Conservation (phyloP, 805 yeast genomes). For the Myxozyma mucilagina region DNA sequence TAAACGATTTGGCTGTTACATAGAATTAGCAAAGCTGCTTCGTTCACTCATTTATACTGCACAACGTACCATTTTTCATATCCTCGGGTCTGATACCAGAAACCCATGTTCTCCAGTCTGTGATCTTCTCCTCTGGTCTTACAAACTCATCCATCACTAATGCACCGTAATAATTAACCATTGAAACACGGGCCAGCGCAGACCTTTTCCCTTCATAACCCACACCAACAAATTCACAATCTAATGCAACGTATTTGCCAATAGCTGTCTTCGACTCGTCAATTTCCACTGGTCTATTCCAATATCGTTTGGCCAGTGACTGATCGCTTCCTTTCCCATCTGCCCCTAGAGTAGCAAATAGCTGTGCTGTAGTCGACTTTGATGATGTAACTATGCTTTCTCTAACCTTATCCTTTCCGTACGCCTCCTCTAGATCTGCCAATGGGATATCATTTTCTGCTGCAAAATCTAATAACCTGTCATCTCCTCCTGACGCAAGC, state of each 20-base stretch:
- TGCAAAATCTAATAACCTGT: constrained; percentile 35
- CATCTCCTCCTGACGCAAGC: neutral
- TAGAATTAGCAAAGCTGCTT: neutral
- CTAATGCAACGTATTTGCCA: constrained; percentile 80
- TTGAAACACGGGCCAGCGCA: constrained; percentile 81
- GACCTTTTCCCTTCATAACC: constrained; percentile 68
- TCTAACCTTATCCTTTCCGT: constrained; percentile 25
- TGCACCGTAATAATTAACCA: constrained; percentile 80
- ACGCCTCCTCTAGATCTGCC: constrained; percentile 33
- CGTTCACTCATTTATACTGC: neutral
- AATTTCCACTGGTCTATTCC: constrained; percentile 23
- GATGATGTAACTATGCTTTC: constrained; percentile 1
- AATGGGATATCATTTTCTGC: constrained; percentile 37
- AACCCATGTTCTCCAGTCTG: constrained; percentile 92
- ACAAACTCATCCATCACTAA: constrained; percentile 73
- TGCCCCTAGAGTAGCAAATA: constrained; percentile 19
- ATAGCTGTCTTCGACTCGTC: constrained; percentile 39
- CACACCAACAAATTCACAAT: constrained; percentile 93
- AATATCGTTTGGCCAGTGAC: neutral
- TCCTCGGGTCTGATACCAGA: constrained; percentile 76
- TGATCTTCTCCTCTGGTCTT: constrained; percentile 68
- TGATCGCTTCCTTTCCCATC: neutral
- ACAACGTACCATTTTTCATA: constrained; percentile 48
- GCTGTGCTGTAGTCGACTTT: constrained; percentile 16
- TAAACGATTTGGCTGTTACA: constrained; percentile 57